Conservation (phyloP, 306 rosid species). For the Malus domestica region DNA sequence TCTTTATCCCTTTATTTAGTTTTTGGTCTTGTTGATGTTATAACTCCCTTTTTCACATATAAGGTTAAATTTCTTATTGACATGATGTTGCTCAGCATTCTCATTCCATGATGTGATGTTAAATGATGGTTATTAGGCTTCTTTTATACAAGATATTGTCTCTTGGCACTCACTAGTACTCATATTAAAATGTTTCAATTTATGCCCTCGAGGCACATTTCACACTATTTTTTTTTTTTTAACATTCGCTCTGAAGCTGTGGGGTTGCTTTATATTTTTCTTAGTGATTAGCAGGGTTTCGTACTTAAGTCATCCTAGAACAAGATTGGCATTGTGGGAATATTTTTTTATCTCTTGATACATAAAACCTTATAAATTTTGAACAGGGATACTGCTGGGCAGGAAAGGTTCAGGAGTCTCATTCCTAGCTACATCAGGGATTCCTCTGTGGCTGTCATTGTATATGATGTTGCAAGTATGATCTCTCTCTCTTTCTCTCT, state of each 20-base stretch:
- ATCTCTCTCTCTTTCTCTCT: not conserved
- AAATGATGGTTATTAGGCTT: not conserved
- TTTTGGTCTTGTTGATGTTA: not conserved
- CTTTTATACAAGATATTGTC: not conserved
- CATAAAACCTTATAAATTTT: not conserved
- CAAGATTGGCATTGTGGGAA: not conserved
- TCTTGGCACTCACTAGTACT: not conserved
- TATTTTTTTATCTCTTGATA: not conserved
- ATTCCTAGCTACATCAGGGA: constrained; percentile 57
- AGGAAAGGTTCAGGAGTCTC: constrained; percentile 61
- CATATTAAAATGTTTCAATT: not conserved
- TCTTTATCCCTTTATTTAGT: not conserved
- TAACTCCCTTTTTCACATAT: not conserved
- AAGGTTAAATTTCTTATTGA: not conserved
- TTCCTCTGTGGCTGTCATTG: constrained; percentile 55
- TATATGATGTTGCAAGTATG: constrained; percentile 53
- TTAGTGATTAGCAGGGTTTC: not conserved
- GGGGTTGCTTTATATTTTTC: not conserved
- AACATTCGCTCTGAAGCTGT: not conserved
- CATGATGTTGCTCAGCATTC: not conserved
- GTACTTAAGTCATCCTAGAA: not conserved
- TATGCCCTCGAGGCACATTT: not conserved
- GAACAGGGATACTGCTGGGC: constrained; percentile 55
- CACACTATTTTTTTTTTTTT: not conserved
- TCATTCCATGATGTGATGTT: not conserved